phyloP scores from a whole-genome alignment of 1,139 yeast genomes.

The Suhomyces terraborum region DNA sequence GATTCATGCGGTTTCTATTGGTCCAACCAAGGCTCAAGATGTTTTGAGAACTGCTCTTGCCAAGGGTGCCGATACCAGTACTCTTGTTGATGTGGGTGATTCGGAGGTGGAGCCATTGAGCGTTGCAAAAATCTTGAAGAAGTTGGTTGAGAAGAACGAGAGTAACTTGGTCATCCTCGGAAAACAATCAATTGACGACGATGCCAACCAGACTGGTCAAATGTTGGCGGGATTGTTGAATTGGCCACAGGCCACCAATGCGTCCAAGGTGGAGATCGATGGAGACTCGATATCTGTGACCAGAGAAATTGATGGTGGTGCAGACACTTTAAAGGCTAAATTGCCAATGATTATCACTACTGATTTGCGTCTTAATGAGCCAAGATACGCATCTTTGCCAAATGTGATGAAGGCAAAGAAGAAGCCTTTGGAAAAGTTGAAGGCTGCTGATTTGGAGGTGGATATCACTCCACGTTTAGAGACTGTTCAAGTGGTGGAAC shows the following conservation, averaged over 20 bases:
- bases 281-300: slow-evolving; percentile 71
- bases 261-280: slow-evolving; percentile 76
- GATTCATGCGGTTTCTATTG: slow-evolving; percentile 91
- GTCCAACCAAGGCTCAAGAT: slow-evolving; percentile 85
- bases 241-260: slow-evolving; percentile 99
- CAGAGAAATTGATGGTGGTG: slow-evolving; percentile 94
- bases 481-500: slow-evolving; percentile 77
- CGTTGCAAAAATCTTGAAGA: slow-evolving; percentile 81
- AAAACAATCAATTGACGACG: slow-evolving; percentile 96
- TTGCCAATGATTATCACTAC: slow-evolving; percentile 89
- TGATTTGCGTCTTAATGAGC: slow-evolving; percentile 90
- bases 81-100: slow-evolving; percentile 79
- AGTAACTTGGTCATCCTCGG: slow-evolving; percentile 86
- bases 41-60: slow-evolving; percentile 88
- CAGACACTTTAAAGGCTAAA: slow-evolving; percentile 74
- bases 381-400: slow-evolving; percentile 91
- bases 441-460: slow-evolving; percentile 70
- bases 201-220: slow-evolving; percentile 95
- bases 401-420: slow-evolving; percentile 98
- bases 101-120: slow-evolving; percentile 81
- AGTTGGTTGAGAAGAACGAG: slow-evolving; percentile 68
- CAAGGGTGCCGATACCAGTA: slow-evolving; percentile 87
- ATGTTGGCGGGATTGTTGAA: slow-evolving; percentile 90
- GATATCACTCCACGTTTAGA: slow-evolving; percentile 67
- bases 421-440: slow-evolving; percentile 79